These are phyloP conservation scores for Leucogyrophana mollusca DNA, from an alignment of 768 basidiomycete species.

Conservation along the genomic window DNA sequence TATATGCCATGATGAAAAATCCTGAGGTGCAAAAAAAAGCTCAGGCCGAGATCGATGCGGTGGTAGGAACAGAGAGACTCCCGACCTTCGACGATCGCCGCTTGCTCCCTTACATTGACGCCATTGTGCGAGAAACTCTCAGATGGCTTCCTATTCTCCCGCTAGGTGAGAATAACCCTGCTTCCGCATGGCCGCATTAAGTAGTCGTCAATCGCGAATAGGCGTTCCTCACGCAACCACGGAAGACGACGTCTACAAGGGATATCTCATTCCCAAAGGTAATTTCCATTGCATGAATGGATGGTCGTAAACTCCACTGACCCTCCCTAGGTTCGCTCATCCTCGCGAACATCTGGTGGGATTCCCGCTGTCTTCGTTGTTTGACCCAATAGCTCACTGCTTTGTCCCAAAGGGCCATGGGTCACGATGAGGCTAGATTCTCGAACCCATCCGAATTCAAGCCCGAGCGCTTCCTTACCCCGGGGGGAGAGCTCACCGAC, in stretches of 20 bases:
- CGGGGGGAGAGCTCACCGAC: constrained; percentile 6
- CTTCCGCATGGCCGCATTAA: too few relatives aligned
- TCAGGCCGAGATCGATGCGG: constrained; percentile 24
- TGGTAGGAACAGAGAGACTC: constrained; percentile 21
- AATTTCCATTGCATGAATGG: constrained; percentile 11
- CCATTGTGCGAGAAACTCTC: constrained; percentile 27
- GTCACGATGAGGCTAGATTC: constrained; percentile 8
- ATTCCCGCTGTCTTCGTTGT: neutral
- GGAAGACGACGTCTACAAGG: constrained; percentile 21
- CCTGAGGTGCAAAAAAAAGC: constrained; percentile 27
- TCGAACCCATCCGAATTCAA: constrained; percentile 7
- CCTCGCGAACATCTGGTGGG: constrained; percentile 11
- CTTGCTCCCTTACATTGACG: constrained; percentile 23
- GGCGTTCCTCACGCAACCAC: constrained; percentile 19
- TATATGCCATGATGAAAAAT: constrained; percentile 33
- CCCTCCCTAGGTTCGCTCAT: constrained; percentile 6
- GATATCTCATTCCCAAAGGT: constrained; percentile 28
- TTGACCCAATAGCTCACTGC: neutral
- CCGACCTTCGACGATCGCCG: constrained; percentile 25
- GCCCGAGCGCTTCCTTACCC: constrained; percentile 12
- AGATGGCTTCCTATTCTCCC: constrained; percentile 23
- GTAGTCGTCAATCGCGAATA: too few relatives aligned
- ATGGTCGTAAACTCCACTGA: neutral
- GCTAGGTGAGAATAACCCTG: constrained; percentile 13
- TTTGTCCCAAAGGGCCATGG: constrained; percentile 5